phyloP scores from a whole-genome alignment of 2,329 filamentous ascomycete species.

The Botrytis hyacinthi region DNA sequence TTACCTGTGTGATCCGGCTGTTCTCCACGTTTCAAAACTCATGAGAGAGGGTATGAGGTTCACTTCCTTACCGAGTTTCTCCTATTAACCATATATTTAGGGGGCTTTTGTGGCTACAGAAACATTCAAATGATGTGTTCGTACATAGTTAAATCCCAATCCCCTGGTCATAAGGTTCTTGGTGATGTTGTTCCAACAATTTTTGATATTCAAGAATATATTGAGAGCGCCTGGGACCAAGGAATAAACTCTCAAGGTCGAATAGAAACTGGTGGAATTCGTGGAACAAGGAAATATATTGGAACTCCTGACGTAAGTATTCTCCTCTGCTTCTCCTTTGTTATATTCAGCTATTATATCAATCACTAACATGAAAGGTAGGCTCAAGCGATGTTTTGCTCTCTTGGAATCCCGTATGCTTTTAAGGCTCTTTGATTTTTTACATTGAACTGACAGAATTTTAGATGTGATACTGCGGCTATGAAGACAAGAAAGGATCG shows the following conservation, averaged over 20 bases:
- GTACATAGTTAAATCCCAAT: conserved; percentile 63
- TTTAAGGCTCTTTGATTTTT: not conserved
- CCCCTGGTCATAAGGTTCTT: conserved; percentile 60
- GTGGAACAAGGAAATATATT: conserved; percentile 90
- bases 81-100: conserved; percentile 41
- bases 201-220: conserved; percentile 78
- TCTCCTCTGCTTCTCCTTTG: not conserved
- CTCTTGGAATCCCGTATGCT: conserved; percentile 63
- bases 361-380: conserved; percentile 38
- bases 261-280: conserved; percentile 81
- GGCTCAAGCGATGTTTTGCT: conserved; percentile 76
- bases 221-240: conserved; percentile 84
- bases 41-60: conserved; percentile 62
- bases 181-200: conserved; percentile 66
- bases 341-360: not conserved
- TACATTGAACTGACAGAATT: conserved; percentile 16
- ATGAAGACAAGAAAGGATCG: conserved; percentile 48
- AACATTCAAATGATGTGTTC: conserved; percentile 92
- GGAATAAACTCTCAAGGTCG: conserved; percentile 75
- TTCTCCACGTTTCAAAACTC: conserved; percentile 79
- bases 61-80: not conserved
- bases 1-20: conserved; percentile 74
- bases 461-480: conserved; percentile 62
- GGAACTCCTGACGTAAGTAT: conserved; percentile 76
- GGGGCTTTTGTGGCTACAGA: conserved; percentile 90